phyloP scores from a whole-genome alignment of 441 rosid genomes.

The Aquilaria agallochum region DNA sequence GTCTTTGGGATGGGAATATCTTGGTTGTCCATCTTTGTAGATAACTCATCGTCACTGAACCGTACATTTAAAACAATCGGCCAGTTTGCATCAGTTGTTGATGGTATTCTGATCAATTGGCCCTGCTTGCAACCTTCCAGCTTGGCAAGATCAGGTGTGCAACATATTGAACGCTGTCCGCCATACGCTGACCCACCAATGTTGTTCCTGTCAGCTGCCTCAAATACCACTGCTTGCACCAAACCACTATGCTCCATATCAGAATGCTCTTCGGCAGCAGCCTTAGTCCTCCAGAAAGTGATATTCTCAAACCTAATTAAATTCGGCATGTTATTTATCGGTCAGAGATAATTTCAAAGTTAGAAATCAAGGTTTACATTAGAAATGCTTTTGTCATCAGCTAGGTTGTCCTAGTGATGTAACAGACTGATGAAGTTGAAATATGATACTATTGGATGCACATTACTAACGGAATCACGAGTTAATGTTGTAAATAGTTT shows the following conservation, averaged over 20 bases:
- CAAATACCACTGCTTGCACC: conserved; percentile 81
- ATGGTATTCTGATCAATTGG: conserved; percentile 81
- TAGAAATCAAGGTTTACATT: too few relatives aligned
- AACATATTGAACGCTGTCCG: conserved; percentile 94
- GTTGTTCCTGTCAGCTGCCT: conserved; percentile 86
- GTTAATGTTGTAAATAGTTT: too few relatives aligned
- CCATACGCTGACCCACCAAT: conserved; percentile 99
- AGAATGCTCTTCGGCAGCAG: conserved; percentile 35
- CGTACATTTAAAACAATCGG: conserved; percentile 64
- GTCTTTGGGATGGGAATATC: conserved; percentile 53
- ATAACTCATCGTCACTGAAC: conserved; percentile 44
- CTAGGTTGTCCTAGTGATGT: too few relatives aligned
- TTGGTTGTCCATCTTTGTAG: conserved; percentile 38
- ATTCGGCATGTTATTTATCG: neutral
- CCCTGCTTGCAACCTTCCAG: conserved; percentile 93
- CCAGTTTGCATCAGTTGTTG: conserved; percentile 67
- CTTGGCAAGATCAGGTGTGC: conserved; percentile 95
- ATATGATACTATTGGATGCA: too few relatives aligned
- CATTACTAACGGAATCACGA: too few relatives aligned
- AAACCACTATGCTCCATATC: conserved; percentile 43
- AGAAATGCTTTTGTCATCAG: too few relatives aligned
- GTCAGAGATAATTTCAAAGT: too few relatives aligned
- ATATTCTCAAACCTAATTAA: conserved; percentile 62
- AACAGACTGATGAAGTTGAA: too few relatives aligned
- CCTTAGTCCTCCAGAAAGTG: conserved; percentile 61